Conservation (phyloP, 2,329 filamentous ascomycete species). For the Trichoderma sp. region DNA sequence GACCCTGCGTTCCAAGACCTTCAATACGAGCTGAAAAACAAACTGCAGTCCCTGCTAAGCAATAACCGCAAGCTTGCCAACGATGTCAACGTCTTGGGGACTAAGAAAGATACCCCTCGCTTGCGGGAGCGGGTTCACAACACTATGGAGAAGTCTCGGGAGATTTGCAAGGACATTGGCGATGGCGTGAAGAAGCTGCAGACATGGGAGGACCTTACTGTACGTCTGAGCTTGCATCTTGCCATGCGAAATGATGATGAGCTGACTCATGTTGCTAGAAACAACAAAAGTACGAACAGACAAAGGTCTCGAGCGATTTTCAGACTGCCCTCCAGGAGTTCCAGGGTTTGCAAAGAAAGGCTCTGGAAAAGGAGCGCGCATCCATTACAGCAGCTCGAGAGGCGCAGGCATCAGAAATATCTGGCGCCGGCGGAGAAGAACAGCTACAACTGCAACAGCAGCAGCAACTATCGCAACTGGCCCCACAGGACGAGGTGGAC, state of each 20-base stretch:
- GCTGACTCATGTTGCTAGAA: conserved; percentile 53
- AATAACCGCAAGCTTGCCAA: conserved; percentile 83
- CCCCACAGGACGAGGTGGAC: conserved; percentile 90
- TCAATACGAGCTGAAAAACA: conserved; percentile 78
- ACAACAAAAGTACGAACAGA: conserved; percentile 93
- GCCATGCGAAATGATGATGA: neutral
- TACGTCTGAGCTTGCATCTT: conserved; percentile 42
- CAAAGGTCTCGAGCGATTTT: conserved; percentile 92
- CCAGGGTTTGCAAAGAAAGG: conserved; percentile 83
- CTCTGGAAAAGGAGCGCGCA: conserved; percentile 88
- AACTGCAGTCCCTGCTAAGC: conserved; percentile 83
- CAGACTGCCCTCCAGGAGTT: conserved; percentile 86
- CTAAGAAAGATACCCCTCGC: conserved; percentile 84
- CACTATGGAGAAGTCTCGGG: conserved; percentile 79
- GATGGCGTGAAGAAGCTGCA: conserved; percentile 93
- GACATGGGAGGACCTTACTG: conserved; percentile 78
- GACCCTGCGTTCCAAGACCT: conserved; percentile 88
- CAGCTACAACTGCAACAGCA: conserved; percentile 60
- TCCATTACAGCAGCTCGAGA: conserved; percentile 80
- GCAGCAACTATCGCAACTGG: conserved; percentile 74
- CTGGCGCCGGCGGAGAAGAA: conserved; percentile 35
- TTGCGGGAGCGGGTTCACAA: conserved; percentile 88
- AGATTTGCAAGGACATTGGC: conserved; percentile 85
- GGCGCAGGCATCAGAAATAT: conserved; percentile 64
- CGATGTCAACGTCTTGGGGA: conserved; percentile 83